Percentiles rank a stretch among this genome's conserved stretches.
phyloP scores from a whole-genome alignment of 768 basidiomycete genomes.

The Coprinopsis cinerea region DNA sequence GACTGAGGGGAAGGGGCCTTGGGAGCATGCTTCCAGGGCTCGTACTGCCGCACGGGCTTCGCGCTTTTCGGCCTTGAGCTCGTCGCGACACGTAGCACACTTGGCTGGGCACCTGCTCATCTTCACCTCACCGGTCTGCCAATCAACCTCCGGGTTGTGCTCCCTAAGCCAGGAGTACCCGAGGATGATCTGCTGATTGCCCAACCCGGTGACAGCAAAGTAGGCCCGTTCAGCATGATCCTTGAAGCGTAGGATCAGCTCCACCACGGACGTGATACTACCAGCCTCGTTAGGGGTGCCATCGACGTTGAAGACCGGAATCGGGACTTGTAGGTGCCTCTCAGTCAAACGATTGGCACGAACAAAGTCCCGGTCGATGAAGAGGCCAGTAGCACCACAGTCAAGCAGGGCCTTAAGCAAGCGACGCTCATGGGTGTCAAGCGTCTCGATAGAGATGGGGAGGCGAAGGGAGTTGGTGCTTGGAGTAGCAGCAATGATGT shows the following conservation, averaged over 20 bases:
- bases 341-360: too few species aligned
- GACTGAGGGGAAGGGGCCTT: too few species aligned
- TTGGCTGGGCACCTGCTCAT: neutral
- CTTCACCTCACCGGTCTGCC: neutral
- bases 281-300: slow-evolving; percentile 19
- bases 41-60: too few species aligned
- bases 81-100: neutral
- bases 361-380: too few species aligned
- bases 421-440: too few species aligned
- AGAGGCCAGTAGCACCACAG: too few species aligned
- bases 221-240: slow-evolving; percentile 15
- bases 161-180: slow-evolving; percentile 20
- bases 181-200: slow-evolving; percentile 16
- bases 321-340: too few species aligned
- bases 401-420: too few species aligned
- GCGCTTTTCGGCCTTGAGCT: neutral
- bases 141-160: slow-evolving; percentile 6
- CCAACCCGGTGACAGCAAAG: slow-evolving; percentile 18
- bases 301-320: slow-evolving; percentile 20
- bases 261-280: slow-evolving; percentile 14
- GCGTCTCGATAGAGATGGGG: too few species aligned
- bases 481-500: too few species aligned
- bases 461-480: too few species aligned
- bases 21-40: too few species aligned
- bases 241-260: slow-evolving; percentile 14